Percentiles rank a stretch among this genome's conserved stretches.
These are phyloP conservation scores for Leersia perrieri DNA, from an alignment of 176 grass and related monocot species.

Conservation along the genomic window DNA sequence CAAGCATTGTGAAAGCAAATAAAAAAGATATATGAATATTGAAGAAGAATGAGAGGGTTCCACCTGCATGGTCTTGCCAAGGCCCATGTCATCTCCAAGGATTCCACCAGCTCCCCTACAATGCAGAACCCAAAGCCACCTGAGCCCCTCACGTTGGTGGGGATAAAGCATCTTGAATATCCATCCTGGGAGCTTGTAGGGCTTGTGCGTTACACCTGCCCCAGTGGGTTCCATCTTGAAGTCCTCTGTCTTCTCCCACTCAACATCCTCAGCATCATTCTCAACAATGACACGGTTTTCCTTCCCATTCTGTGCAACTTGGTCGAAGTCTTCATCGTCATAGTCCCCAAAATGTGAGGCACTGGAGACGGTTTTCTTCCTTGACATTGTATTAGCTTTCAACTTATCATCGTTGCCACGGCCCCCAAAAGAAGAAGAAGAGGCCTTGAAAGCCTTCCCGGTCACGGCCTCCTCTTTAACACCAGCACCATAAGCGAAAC, in stretches of 20 bases:
- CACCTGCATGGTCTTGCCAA: conserved; percentile 98
- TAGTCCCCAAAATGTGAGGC: conserved; percentile 13
- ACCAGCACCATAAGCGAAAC: not conserved
- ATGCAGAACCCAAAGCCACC: conserved; percentile 79
- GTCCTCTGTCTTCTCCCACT: conserved; percentile 34
- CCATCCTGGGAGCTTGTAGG: conserved; percentile 46
- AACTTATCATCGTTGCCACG: not conserved
- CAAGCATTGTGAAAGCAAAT: not conserved
- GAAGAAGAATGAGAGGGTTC: not conserved
- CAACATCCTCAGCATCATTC: conserved; percentile 34
- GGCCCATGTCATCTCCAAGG: conserved; percentile 94
- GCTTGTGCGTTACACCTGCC: conserved; percentile 27
- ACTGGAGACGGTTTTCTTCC: not conserved
- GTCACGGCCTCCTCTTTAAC: not conserved
- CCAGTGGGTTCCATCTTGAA: conserved; percentile 57
- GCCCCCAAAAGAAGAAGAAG: not conserved
- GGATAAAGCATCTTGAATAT: conserved; percentile 66
- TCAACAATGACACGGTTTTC: conserved; percentile 13
- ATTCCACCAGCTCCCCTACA: conserved; percentile 70
- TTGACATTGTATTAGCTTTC: not conserved
- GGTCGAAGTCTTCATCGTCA: not conserved
- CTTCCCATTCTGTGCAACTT: conserved; percentile 27
- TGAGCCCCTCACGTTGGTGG: conserved; percentile 74
- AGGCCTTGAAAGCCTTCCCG: not conserved
- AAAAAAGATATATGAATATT: not conserved